Evolutionary conservation across 768 basidiomycete species (phyloP), one percentile per base, ranked within the genome.

Genomic region (Suillus subluteus): DNA sequence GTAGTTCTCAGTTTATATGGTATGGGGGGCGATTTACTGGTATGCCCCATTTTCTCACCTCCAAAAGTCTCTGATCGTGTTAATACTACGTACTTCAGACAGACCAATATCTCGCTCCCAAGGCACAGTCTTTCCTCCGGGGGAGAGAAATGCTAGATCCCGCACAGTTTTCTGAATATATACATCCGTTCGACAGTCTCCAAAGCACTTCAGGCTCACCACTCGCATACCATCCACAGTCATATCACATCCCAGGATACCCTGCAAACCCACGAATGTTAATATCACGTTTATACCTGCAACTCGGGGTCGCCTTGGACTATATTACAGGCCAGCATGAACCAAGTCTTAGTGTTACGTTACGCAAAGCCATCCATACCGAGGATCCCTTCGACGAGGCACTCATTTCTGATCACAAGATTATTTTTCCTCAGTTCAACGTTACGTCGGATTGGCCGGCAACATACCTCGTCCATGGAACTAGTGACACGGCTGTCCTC

Each of bases 241-340:
- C 79, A 23, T 79, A 83, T 26, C 76, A 73, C 11, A 87, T 81
- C 3, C 87, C 88, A 0, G 87, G 87, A 16, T 86, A 82, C 69
- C 88, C 89, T 5, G 84, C 86, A 1, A 88, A 88, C 69, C 85
- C 86, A 6, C 84, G 89, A 52, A 88, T 87, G 87, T 78, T 83
- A 21, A 78, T 91, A 52, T 74, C 81, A 16, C 81, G 87, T 5
- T 75, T 90, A 12, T 89, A 86, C 66, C 76, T 88, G 26, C 90
- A 91, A 72, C 78, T 85, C 21, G 90, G 88, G 21, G 73, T 72
- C 3, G 84, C 78, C 55, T 70, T 90, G 1, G 89, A 91, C 74
- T 89, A 89, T 69, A 86, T 82, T 70, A 87, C 88, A 0, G 81
- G 82, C 16, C 58, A 58, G 15, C 76, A 81, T 62, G 71, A 70